A percentile compares a stretch with the other conserved stretches of the same genome.
Evolutionary conservation across 768 basidiomycete species (phyloP).

Genomic region (Trametes gibbosa): DNA sequence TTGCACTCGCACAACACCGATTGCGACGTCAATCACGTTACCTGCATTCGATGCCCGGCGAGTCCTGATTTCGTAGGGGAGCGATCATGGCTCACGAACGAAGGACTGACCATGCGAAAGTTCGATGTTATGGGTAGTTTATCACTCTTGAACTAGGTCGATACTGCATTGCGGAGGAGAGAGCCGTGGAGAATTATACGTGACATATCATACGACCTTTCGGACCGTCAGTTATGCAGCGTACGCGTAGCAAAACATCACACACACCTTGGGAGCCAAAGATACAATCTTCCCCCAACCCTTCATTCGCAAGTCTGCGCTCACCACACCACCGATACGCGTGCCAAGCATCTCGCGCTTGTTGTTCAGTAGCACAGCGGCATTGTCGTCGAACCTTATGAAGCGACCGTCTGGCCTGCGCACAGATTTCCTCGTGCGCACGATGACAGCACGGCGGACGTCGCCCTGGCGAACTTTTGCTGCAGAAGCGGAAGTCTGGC

Average conservation of each 20-base stretch:
- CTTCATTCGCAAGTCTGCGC: constrained; percentile 84
- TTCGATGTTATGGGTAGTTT: too few species aligned
- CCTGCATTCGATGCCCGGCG: too few species aligned
- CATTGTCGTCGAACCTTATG: constrained; percentile 95
- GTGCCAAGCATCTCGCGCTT: constrained; percentile 96
- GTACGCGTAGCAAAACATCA: neutral
- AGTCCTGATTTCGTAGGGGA: too few species aligned
- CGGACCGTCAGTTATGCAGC: neutral
- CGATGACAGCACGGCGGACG: constrained; percentile 93
- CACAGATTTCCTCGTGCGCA: constrained; percentile 86
- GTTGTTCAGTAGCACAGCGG: constrained; percentile 89
- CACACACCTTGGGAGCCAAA: constrained; percentile 80
- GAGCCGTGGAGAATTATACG: neutral
- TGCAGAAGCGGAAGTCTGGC: constrained; percentile 63
- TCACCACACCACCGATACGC: constrained; percentile 91
- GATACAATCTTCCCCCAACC: constrained; percentile 95
- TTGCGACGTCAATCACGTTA: too few species aligned
- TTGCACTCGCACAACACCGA: too few species aligned
- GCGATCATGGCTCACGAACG: too few species aligned
- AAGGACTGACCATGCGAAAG: too few species aligned
- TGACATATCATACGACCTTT: neutral
- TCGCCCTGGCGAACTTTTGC: constrained; percentile 92
- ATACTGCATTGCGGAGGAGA: too few species aligned
- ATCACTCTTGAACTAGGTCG: too few species aligned
- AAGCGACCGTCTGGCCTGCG: constrained; percentile 84